A percentile compares a stretch with the other conserved stretches of the same genome.
Conservation (phyloP, 108 stramenopile genomes). For the Cyclotella atomus region DNA sequence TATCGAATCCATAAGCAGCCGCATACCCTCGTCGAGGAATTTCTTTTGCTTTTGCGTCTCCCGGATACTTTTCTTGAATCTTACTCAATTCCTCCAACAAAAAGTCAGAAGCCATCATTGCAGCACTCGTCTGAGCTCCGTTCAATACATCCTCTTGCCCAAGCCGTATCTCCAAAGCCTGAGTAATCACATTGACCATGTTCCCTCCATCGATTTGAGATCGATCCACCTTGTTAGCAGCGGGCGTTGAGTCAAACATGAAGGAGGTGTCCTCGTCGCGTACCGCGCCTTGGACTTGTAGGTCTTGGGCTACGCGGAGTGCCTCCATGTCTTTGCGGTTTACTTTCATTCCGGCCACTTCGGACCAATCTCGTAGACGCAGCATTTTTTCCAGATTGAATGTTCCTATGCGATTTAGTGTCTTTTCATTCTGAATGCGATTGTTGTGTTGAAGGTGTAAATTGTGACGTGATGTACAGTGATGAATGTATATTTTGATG, state of each 20-base stretch:
- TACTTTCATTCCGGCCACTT: constrained; percentile 78
- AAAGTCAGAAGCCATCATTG: constrained; percentile 86
- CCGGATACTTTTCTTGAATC: constrained; percentile 37
- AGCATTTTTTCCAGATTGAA: constrained; percentile 88
- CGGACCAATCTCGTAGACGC: constrained; percentile 87
- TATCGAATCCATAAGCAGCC: constrained; percentile 56
- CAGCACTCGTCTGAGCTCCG: constrained; percentile 81
- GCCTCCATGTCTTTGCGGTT: constrained; percentile 88
- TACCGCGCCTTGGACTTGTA: constrained; percentile 74
- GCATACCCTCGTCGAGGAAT: constrained; percentile 39
- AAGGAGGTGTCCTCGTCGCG: constrained; percentile 64
- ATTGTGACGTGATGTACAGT: no score
- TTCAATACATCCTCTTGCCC: constrained; percentile 40
- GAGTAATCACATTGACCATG: constrained; percentile 74
- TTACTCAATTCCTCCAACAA: constrained; percentile 68
- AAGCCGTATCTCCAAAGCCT: constrained; percentile 82
- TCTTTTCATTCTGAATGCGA: constrained; percentile 89
- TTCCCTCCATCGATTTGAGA: constrained; percentile 80
- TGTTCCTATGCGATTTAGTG: constrained; percentile 74
- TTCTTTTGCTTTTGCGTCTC: constrained; percentile 11
- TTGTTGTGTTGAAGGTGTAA: no score
- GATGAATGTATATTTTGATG: no score
- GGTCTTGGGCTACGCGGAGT: constrained; percentile 79
- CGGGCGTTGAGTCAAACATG: constrained; percentile 71
- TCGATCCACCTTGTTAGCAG: constrained; percentile 76